A percentile compares a stretch with the other conserved stretches of the same genome.
These are phyloP conservation scores for Tuber calosporum DNA, from an alignment of 495 filamentous ascomycete species.

Conservation along the genomic window DNA sequence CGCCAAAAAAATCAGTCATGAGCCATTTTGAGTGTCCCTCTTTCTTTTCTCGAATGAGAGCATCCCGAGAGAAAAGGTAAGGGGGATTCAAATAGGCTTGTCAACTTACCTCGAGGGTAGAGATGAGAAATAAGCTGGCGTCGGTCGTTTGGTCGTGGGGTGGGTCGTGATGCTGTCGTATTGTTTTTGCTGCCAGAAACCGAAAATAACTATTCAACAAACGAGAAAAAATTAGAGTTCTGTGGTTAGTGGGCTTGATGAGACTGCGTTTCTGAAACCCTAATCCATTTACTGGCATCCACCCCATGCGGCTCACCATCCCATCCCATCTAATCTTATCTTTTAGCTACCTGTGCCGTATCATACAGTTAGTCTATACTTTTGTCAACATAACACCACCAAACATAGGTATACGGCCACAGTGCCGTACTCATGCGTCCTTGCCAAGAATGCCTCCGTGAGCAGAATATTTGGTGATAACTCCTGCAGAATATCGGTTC, in stretches of 20 bases:
- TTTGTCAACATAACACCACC: too few species aligned
- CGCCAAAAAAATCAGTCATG: constrained; percentile 31
- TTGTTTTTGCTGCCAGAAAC: background rate
- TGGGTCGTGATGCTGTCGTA: constrained; percentile 10
- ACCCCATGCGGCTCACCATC: constrained; percentile 1
- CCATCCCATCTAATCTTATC: constrained; percentile 1
- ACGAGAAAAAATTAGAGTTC: background rate
- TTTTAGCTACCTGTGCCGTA: too few species aligned
- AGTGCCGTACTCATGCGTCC: too few species aligned
- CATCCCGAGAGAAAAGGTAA: constrained; percentile 39
- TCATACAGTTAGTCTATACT: too few species aligned
- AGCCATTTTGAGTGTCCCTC: constrained; percentile 44
- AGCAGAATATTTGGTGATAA: too few species aligned
- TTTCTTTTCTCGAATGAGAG: constrained; percentile 40
- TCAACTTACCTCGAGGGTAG: constrained; percentile 23
- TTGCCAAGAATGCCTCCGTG: too few species aligned
- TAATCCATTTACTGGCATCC: background rate
- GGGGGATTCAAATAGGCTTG: constrained; percentile 42
- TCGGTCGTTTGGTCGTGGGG: constrained; percentile 2
- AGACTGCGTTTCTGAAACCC: background rate
- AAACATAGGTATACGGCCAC: too few species aligned
- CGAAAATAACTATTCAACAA: background rate
- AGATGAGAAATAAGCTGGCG: constrained; percentile 15
- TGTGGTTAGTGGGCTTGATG: background rate
- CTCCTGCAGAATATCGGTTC: too few species aligned